phyloP scores from a whole-genome alignment of 306 rosid species.

The Herpetospermum pedunculosum region DNA sequence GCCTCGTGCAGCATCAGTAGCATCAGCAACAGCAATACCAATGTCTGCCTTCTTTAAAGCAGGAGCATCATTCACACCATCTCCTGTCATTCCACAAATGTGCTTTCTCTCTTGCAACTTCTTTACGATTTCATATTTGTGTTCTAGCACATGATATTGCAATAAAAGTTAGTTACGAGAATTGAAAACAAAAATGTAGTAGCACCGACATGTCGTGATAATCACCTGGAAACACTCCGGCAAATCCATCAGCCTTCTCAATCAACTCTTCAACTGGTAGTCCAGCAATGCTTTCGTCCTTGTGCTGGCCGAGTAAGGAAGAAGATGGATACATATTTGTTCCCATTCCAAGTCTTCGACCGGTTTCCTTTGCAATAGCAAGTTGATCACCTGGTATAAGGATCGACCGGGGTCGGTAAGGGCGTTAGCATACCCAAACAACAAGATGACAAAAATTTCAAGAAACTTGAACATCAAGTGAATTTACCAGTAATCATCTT shows the following conservation, averaged over 20 bases:
- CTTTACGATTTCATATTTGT: conserved; percentile 92
- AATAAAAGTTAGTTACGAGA: neutral
- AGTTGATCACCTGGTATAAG: conserved; percentile 73
- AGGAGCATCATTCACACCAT: conserved; percentile 98
- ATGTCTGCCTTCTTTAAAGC: conserved; percentile 98
- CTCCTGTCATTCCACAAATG: conserved; percentile 99
- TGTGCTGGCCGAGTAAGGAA: conserved; percentile 87
- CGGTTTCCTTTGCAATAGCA: conserved; percentile 97
- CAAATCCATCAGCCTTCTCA: conserved; percentile 97
- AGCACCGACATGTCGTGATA: neutral
- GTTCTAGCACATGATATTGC: conserved; percentile 43
- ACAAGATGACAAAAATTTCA: neutral
- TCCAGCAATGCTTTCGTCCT: conserved; percentile 70
- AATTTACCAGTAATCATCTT: conserved; percentile 95
- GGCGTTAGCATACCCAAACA: neutral
- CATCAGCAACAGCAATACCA: conserved; percentile 98
- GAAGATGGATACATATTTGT: conserved; percentile 97
- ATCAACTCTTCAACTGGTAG: conserved; percentile 91
- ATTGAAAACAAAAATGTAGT: neutral
- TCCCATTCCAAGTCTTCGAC: conserved; percentile 98
- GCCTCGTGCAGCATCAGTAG: conserved; percentile 95
- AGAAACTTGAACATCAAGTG: neutral
- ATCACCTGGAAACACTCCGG: conserved; percentile 97
- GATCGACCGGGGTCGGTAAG: neutral
- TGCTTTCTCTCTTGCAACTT: conserved; percentile 95